Evolutionary conservation across 306 rosid genomes (phyloP).

Genomic region (Cicer yamashitae): DNA sequence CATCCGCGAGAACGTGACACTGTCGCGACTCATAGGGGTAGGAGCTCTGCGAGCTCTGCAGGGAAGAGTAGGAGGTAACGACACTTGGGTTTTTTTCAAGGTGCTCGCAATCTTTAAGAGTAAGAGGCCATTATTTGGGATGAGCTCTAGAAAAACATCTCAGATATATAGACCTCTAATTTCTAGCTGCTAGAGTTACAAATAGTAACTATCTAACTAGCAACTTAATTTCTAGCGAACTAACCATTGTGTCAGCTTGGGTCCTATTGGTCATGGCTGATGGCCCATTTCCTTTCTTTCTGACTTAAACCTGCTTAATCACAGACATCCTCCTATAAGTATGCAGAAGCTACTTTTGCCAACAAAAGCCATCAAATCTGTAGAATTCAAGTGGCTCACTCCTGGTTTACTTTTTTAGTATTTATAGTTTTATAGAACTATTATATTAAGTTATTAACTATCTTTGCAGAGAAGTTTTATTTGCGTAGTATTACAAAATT

Average conservation of each 20-base stretch:
- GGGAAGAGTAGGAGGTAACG: no score
- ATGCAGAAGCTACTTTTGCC: background rate
- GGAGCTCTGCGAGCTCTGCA: no score
- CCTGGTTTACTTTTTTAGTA: background rate
- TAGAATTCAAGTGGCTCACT: conserved; percentile 16
- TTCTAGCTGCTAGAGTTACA: background rate
- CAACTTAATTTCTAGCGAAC: background rate
- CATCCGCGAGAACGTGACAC: no score
- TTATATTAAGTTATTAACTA: conserved; percentile 8
- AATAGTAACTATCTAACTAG: background rate
- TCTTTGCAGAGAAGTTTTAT: background rate
- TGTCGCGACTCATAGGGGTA: no score
- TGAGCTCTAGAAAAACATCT: no score
- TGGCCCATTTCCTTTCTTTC: background rate
- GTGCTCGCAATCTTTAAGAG: no score
- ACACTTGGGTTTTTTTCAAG: no score
- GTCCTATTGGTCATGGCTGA: background rate
- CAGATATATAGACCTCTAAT: no score
- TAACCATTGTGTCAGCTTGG: background rate
- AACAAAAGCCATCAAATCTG: background rate
- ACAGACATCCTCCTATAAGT: background rate
- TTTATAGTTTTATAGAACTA: conserved; percentile 24
- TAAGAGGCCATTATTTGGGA: no score
- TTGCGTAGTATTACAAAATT: background rate
- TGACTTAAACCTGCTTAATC: background rate